A percentile compares a stretch with the other conserved stretches of the same genome.
Conservation (phyloP, 179 eudicot genomes). For the Spergularia azorica region DNA sequence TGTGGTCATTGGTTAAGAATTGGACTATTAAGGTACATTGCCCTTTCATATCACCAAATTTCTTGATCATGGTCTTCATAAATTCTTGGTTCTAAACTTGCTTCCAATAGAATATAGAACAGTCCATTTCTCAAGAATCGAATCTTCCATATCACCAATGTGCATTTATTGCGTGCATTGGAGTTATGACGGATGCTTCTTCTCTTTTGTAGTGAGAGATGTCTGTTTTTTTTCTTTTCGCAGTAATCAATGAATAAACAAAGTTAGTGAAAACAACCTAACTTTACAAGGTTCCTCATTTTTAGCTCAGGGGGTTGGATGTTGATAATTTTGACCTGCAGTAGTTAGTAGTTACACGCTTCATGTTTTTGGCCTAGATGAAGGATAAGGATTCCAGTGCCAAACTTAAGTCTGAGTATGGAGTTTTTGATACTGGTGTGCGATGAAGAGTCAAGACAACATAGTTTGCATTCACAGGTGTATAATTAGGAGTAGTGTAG, state of each 20-base stretch:
- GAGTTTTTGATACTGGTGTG: too few relatives aligned
- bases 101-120: conserved; percentile 24
- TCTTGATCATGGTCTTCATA: not conserved
- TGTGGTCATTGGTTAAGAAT: conserved; percentile 11
- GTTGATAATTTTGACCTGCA: conserved; percentile 26
- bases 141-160: conserved; percentile 47
- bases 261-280: conserved; percentile 30
- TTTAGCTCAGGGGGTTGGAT: conserved; percentile 34
- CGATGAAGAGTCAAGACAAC: too few relatives aligned
- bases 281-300: conserved; percentile 39
- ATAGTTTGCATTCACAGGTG: too few relatives aligned
- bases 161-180: conserved; percentile 43
- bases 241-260: conserved; percentile 28
- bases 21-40: conserved; percentile 23
- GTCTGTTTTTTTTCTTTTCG: conserved; percentile 38
- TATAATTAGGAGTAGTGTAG: not conserved
- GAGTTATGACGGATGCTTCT: conserved; percentile 34
- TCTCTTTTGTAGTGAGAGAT: conserved; percentile 39
- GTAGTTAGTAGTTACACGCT: not conserved
- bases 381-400: too few relatives aligned
- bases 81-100: conserved; percentile 10
- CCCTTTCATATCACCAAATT: conserved; percentile 1
- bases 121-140: conserved; percentile 37
- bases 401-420: too few relatives aligned
- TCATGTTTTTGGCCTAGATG: not conserved